phyloP scores from a whole-genome alignment of 768 basidiomycete genomes.

The Boletales sp. region DNA sequence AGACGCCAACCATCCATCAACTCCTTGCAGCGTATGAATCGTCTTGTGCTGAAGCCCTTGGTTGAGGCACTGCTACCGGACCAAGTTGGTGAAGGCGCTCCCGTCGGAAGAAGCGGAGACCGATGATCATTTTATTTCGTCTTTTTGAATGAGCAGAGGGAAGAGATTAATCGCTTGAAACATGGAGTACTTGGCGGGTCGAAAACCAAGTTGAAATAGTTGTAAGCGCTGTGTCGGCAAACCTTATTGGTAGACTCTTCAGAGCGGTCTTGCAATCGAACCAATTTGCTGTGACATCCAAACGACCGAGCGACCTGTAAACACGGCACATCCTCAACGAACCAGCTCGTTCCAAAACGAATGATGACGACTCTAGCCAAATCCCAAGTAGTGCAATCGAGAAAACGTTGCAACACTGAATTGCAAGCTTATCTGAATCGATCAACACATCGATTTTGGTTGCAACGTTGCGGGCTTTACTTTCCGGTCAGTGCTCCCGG shows the following conservation, averaged over 20 bases:
- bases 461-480: not conserved
- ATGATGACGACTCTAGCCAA: not conserved
- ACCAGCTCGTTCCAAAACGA: slow-evolving; percentile 3
- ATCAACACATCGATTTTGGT: not conserved
- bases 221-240: too few relatives aligned
- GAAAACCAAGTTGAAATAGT: too few relatives aligned
- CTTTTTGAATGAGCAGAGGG: not conserved
- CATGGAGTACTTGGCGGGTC: not conserved
- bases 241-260: too few relatives aligned
- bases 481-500: not conserved
- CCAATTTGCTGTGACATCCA: not conserved
- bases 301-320: not conserved
- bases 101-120: not conserved
- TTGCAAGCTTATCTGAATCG: not conserved
- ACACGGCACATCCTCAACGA: not conserved
- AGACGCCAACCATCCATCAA: not conserved
- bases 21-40: not conserved
- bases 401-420: not conserved
- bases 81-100: not conserved
- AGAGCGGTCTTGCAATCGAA: too few relatives aligned
- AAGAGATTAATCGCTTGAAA: not conserved
- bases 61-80: slow-evolving; percentile 2
- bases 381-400: not conserved
- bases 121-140: not conserved
- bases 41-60: not conserved